Conservation (phyloP, 2,329 filamentous ascomycete species). For the Xylariaceae sp. region DNA sequence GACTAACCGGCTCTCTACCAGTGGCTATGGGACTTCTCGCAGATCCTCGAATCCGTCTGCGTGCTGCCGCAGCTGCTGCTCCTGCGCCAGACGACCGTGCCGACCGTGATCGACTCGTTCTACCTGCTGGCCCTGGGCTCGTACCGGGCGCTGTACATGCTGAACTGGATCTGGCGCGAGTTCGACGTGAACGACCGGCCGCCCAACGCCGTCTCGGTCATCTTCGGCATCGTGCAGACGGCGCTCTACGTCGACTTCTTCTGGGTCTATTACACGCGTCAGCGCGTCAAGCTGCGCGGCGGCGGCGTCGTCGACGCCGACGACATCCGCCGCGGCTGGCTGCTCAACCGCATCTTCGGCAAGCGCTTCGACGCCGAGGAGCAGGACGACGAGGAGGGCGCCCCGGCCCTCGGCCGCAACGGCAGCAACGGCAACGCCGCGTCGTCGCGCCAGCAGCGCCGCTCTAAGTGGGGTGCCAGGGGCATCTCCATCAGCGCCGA, state of each 20-base stretch:
- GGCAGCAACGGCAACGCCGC: slow-evolving; percentile 28
- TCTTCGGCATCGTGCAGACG: slow-evolving; percentile 89
- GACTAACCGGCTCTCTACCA: slow-evolving; percentile 41
- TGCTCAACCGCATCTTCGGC: slow-evolving; percentile 78
- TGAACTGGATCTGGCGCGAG: slow-evolving; percentile 84
- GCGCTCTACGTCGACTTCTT: slow-evolving; percentile 91
- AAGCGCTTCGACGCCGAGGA: slow-evolving; percentile 56
- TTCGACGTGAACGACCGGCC: slow-evolving; percentile 59
- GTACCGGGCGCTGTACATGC: slow-evolving; percentile 85
- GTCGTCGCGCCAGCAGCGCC: slow-evolving; percentile 34
- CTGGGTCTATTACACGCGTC: slow-evolving; percentile 93
- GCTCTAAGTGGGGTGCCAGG: slow-evolving; percentile 64
- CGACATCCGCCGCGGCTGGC: slow-evolving; percentile 82
- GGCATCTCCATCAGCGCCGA: slow-evolving; percentile 70
- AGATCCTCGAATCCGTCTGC: slow-evolving; percentile 88
- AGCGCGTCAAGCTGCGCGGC: slow-evolving; percentile 88
- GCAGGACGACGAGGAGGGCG: slow-evolving; percentile 63
- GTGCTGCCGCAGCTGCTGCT: slow-evolving; percentile 90
- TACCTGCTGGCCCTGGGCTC: slow-evolving; percentile 87
- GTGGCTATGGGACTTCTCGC: slow-evolving; percentile 85
- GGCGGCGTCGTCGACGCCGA: slow-evolving; percentile 90
- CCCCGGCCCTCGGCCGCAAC: slow-evolving; percentile 48
- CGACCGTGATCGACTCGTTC: slow-evolving; percentile 95
- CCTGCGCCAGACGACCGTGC: slow-evolving; percentile 90
- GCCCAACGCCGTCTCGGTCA: slow-evolving; percentile 73